Conservation (phyloP, 73 alveolate genomes). For the Urostyla sp. region DNA sequence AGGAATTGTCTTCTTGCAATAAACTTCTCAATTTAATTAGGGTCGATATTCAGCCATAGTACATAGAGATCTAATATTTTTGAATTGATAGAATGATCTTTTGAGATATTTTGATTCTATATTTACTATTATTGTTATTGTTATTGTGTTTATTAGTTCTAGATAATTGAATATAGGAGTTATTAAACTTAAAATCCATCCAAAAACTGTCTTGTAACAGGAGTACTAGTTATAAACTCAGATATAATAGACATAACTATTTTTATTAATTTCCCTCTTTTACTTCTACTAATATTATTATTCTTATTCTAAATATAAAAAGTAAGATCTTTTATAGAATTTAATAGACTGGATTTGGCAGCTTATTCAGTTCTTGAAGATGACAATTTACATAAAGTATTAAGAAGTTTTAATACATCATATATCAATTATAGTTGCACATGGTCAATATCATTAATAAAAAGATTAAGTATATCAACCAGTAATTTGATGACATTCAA, state of each 20-base stretch:
- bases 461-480: slow-evolving; percentile 41
- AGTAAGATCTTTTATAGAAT: slow-evolving; percentile 5
- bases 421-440: slow-evolving; percentile 18
- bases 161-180: slow-evolving; percentile 1
- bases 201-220: slow-evolving; percentile 4
- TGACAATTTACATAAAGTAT: slow-evolving; percentile 25
- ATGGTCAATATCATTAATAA: slow-evolving; percentile 21
- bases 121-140: too few species aligned
- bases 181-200: slow-evolving; percentile 8
- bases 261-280: slow-evolving; percentile 25
- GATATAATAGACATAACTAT: slow-evolving; percentile 16
- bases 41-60: slow-evolving; percentile 37
- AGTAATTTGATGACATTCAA: slow-evolving; percentile 3
- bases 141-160: not conserved
- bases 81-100: slow-evolving; percentile 40
- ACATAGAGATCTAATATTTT: slow-evolving; percentile 37
- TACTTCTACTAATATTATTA: slow-evolving; percentile 20
- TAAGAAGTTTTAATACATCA: slow-evolving; percentile 19
- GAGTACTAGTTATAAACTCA: slow-evolving; percentile 20
- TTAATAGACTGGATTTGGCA: slow-evolving; percentile 12
- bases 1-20: slow-evolving; percentile 27
- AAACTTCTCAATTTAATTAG: slow-evolving; percentile 3
- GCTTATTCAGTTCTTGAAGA: slow-evolving; percentile 52
- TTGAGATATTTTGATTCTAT: not conserved
- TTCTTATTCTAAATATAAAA: slow-evolving; percentile 3